Evolutionary conservation across 2,329 filamentous ascomycete genomes (phyloP), one percentile per base, ranked within the genome.

Genomic region (Cordyceps militaris): DNA sequence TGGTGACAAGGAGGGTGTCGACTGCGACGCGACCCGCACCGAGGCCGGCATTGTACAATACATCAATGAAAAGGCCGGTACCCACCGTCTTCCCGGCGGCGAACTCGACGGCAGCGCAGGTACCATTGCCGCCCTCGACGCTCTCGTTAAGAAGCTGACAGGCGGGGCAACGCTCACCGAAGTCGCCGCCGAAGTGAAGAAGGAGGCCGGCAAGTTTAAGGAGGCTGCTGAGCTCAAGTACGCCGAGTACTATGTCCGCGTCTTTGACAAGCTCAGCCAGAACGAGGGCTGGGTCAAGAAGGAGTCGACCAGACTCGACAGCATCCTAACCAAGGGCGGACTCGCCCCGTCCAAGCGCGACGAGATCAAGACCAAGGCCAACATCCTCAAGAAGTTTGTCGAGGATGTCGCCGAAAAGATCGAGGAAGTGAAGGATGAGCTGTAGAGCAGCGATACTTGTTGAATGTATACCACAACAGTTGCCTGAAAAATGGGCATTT

Each of bases 201-300:
- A 87, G 76, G 82, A 84, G 61, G 86, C 86, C 23, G 80, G 81
- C 65, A 77, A 74, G 53, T 71, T 94, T 54, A 83, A 87, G 75
- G 85, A 82, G 55, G 71, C 76, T 61, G 77, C 76, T 13, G 77
- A 84, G 72, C 73, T 87, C 73, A 90, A 89, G 78, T 96, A 93
- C 69, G 90, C 90, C 48, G 82, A 92, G 74, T 99, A 99, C 83
- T 97, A 99, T 73, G 79, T 94, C 71, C 90, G 89, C 71, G 91
- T 96, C 56, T 88, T 94, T 61, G 84, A 89, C 71, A 97, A 97
- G 84, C 77, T 94, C 62, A 80, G 78, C 70, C 79, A 86, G 72
- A 95, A 88, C 75, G 80, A 88, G 61, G 86, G 79, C 54, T 97
- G 90, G 69, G 90, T 85, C 50, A 77, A 83, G 69, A 97, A 96